Conservation (phyloP, 129 eudicot species). For the Lactuca sativa region DNA sequence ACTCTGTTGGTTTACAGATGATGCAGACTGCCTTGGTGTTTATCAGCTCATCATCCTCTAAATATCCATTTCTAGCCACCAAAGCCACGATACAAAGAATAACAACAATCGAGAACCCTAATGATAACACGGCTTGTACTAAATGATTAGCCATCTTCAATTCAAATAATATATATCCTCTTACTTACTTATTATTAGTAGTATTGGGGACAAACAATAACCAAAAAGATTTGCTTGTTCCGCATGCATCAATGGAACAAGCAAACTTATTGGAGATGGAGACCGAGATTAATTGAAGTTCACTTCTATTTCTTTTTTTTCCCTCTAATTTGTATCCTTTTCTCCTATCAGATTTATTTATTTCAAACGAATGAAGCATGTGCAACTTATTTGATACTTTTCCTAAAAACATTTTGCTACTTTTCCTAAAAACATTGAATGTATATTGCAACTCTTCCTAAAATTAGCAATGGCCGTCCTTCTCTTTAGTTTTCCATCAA, state of each 20-base stretch:
- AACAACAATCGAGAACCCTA: constrained; percentile 35
- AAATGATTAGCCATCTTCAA: constrained; percentile 27
- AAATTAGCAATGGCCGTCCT: constrained; percentile 19
- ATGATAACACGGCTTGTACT: constrained; percentile 27
- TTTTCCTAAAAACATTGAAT: constrained; percentile 16
- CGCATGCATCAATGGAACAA: constrained; percentile 19
- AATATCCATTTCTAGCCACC: constrained; percentile 29
- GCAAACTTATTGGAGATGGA: constrained; percentile 34
- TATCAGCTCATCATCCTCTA: constrained; percentile 26
- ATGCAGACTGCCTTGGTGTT: constrained; percentile 38
- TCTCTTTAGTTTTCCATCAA: constrained; percentile 19
- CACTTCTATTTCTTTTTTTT: neutral
- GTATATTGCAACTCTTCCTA: constrained; percentile 13
- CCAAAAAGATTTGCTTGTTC: constrained; percentile 32
- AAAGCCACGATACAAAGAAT: constrained; percentile 35
- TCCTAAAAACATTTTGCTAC: constrained; percentile 5
- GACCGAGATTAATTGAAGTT: neutral
- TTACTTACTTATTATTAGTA: constrained; percentile 7
- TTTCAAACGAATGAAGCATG: neutral
- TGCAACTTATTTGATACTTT: neutral
- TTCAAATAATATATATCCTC: constrained; percentile 5
- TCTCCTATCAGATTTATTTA: constrained; percentile 32
- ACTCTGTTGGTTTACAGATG: constrained; percentile 51
- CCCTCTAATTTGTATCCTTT: constrained; percentile 25
- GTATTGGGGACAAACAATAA: neutral